These are phyloP conservation scores for Veloboletus limbatus DNA, from an alignment of 1,284 basidiomycete species.

Conservation along the genomic window DNA sequence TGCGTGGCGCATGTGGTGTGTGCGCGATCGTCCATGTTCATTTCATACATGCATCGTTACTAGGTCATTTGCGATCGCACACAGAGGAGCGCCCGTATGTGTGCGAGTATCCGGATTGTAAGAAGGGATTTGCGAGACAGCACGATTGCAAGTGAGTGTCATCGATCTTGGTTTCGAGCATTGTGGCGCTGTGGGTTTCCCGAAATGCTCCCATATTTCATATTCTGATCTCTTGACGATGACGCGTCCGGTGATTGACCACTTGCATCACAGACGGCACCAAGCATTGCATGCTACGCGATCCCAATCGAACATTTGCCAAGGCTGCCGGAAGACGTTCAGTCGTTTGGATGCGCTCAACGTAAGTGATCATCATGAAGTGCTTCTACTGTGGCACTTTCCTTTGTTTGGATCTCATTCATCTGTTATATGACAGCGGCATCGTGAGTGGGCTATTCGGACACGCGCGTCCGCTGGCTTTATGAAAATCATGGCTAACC, in stretches of 20 bases:
- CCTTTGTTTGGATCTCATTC: slow-evolving; percentile 19
- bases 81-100: slow-evolving; percentile 94
- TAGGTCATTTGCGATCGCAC: slow-evolving; percentile 93
- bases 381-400: slow-evolving; percentile 21
- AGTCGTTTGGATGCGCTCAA: slow-evolving; percentile 92
- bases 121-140: slow-evolving; percentile 91
- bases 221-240: neutral
- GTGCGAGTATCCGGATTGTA: slow-evolving; percentile 90
- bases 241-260: slow-evolving; percentile 16
- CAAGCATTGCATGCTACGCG: slow-evolving; percentile 85
- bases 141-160: slow-evolving; percentile 90
- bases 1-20: slow-evolving; percentile 33
- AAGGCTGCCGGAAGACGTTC: slow-evolving; percentile 92
- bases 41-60: slow-evolving; percentile 4
- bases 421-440: slow-evolving; percentile 29
- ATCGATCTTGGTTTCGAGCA: slow-evolving; percentile 11
- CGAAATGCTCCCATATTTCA: too few species aligned
- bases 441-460: slow-evolving; percentile 28
- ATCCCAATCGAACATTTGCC: slow-evolving; percentile 82
- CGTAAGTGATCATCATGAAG: slow-evolving; percentile 53
- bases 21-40: slow-evolving; percentile 8
- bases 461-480: slow-evolving; percentile 18
- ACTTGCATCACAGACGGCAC: slow-evolving; percentile 56
- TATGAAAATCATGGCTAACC: slow-evolving; percentile 25
- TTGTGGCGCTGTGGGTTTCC: neutral